Conservation (phyloP, 2,329 filamentous ascomycete genomes). For the Eurotiales sp. region DNA sequence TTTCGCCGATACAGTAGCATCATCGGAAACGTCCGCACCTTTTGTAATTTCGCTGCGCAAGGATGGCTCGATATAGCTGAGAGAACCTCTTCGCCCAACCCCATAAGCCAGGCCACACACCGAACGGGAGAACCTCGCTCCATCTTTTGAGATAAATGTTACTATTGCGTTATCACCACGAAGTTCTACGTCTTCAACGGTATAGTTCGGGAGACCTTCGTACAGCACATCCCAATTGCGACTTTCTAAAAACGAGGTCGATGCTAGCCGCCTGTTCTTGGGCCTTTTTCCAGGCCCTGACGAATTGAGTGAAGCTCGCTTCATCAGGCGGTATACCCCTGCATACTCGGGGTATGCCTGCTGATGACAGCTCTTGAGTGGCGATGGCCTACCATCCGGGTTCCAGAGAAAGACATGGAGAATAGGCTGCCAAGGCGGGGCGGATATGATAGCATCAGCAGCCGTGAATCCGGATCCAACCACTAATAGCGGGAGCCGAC, state of each 20-base stretch:
- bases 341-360: conserved; percentile 62
- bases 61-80: conserved; percentile 48
- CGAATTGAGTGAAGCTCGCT: conserved; percentile 41
- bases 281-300: conserved; percentile 17
- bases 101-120: conserved; percentile 53
- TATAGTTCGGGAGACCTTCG: conserved; percentile 54
- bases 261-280: conserved; percentile 32
- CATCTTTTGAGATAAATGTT: conserved; percentile 43
- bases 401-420: conserved; percentile 61
- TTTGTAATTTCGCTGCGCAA: conserved; percentile 48
- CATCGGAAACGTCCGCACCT: conserved; percentile 1
- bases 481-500: conserved; percentile 47
- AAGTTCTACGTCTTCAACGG: conserved; percentile 40
- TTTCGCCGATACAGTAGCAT: conserved; percentile 23
- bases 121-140: conserved; percentile 40
- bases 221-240: conserved; percentile 51
- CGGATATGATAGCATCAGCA: conserved; percentile 58
- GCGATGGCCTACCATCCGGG: conserved; percentile 53
- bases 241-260: conserved; percentile 45
- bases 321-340: conserved; percentile 58
- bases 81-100: conserved; percentile 53
- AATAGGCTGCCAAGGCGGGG: conserved; percentile 48
- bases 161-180: conserved; percentile 32
- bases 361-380: conserved; percentile 56
- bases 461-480: conserved; percentile 61